A percentile compares a stretch with the other conserved stretches of the same genome.
Conservation (phyloP, 2,329 filamentous ascomycete species). For the Biscogniauxia marginata region DNA sequence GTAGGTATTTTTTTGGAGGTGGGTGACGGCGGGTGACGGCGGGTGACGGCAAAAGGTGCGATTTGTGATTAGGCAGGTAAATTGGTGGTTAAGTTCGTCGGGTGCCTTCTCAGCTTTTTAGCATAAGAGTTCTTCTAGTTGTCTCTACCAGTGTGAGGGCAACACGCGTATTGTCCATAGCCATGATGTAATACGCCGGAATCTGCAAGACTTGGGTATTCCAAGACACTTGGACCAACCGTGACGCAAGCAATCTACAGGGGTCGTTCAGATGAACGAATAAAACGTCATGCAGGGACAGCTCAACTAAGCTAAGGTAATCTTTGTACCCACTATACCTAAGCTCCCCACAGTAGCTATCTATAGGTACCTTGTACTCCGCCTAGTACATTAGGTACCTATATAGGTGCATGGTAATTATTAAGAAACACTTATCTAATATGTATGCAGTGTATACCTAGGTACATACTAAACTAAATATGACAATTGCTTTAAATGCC, state of each 20-base stretch:
- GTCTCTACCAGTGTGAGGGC: not conserved
- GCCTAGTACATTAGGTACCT: no score
- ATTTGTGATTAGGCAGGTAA: no score
- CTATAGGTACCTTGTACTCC: no score
- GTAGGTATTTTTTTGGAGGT: no score
- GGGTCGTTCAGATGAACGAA: not conserved
- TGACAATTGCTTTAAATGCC: no score
- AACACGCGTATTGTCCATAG: not conserved
- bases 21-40: no score
- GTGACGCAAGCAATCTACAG: not conserved
- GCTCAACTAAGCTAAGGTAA: not conserved
- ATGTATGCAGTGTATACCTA: no score
- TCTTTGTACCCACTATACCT: not conserved
- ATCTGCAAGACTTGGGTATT: not conserved
- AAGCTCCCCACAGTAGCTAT: no score
- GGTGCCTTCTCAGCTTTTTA: not conserved
- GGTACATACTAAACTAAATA: no score
- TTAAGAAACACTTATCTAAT: no score
- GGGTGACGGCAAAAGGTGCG: no score
- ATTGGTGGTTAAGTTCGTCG: not conserved
- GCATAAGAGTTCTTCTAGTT: not conserved
- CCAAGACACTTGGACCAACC: not conserved
- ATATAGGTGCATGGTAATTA: no score
- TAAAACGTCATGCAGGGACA: not conserved
- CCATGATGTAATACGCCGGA: not conserved